These are phyloP conservation scores for Metschnikowia corniflorae DNA, from an alignment of 805 yeast species.

Conservation along the genomic window DNA sequence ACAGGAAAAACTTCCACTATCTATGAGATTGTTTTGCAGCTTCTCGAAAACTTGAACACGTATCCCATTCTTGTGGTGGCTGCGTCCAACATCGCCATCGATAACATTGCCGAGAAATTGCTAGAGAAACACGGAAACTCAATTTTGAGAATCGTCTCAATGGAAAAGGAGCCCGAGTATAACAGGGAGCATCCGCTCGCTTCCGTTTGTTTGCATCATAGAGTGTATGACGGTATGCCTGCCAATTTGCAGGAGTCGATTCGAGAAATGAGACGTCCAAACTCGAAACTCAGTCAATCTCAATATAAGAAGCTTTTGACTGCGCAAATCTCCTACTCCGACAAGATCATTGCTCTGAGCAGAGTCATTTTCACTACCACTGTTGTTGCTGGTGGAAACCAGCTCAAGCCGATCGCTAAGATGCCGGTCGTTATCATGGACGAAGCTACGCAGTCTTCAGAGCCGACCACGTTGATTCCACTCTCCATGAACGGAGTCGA, in stretches of 20 bases:
- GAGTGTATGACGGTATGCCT: constrained; percentile 49
- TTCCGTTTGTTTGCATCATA: constrained; percentile 62
- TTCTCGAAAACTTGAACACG: constrained; percentile 50
- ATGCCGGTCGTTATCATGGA: constrained; percentile 73
- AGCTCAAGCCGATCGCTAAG: constrained; percentile 50
- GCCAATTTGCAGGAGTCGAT: constrained; percentile 40
- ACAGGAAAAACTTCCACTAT: constrained; percentile 45
- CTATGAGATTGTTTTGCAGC: constrained; percentile 46
- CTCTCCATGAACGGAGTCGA: constrained; percentile 62
- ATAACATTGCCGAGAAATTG: constrained; percentile 69
- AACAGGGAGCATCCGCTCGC: constrained; percentile 52
- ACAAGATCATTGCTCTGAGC: constrained; percentile 47
- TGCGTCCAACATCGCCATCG: constrained; percentile 72
- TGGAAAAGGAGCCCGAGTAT: constrained; percentile 61
- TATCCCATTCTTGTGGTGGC: constrained; percentile 71
- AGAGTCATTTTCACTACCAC: constrained; percentile 68
- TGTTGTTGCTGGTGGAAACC: constrained; percentile 63
- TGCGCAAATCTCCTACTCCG: constrained; percentile 41
- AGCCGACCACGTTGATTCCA: constrained; percentile 68
- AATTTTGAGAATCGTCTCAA: constrained; percentile 56
- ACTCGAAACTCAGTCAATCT: constrained; percentile 24
- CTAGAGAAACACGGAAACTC: constrained; percentile 47
- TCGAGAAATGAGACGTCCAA: constrained; percentile 36
- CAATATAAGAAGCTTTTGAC: constrained; percentile 50
- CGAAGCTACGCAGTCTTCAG: constrained; percentile 75